Base-by-base conservation (phyloP, 179 eudicot species). In the Sideroxylon spinosum region DNA sequence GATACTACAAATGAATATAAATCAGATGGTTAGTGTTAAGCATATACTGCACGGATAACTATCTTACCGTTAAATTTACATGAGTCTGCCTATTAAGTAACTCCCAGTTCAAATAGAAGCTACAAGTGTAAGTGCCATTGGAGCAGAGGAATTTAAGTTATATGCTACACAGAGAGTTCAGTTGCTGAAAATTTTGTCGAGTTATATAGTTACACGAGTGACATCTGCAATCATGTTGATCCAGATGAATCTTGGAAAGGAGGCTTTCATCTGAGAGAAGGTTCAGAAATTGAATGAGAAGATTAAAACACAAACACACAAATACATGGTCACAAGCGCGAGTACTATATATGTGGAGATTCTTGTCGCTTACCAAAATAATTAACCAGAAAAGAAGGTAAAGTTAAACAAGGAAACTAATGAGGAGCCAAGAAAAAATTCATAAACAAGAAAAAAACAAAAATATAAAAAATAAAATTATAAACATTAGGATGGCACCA, bases 401-500 rank as follows among this genome's bases (percentile, higher is more conserved):
- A 52, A 70, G 2, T 17, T 13, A 22, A 68, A 70, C 44, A 72
- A 57, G 74, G 67, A 25, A 23, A 48, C 68, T 22, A 22, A 50
- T 16, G 48, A 78, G n/a, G 5, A 60, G 73, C 60, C 52, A 70
- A 48, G 61, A 28, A 56, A 32, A 53, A 5, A 19, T 72, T 52
- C 66, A 64, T 64, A 14, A 22, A 64, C 32, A 6, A 52, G 63
- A 46, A 8, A 8, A 61, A 10, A 63, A 37, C 14, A 49, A 29
- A 29, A 37, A 37, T 37, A 37, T 37, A 37, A 37, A 37, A 37
- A 37, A 37, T 37, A 37, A 26, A 28, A 25, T 25, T 48, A 22
- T 25, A 64, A 64, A 19, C 46, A 8, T 48, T 23, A 32, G 56
- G 22, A 76, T 76, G 49, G 11, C 75, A 76, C 28, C 49, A 76